Conservation (phyloP, 1,139 yeast species). For the Candida sp. region DNA sequence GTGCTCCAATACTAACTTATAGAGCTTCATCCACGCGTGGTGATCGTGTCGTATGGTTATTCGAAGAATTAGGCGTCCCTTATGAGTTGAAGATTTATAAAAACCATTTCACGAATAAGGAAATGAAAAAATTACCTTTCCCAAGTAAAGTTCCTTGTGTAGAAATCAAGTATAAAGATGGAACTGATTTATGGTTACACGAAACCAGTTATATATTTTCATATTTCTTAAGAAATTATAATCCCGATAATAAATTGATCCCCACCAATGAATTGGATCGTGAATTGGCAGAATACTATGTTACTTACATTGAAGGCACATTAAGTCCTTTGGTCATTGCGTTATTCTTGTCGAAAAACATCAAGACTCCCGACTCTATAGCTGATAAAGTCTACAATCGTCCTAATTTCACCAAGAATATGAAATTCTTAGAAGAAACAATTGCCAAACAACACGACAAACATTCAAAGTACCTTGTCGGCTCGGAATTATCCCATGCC, state of each 20-base stretch:
- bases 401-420: slow-evolving; percentile 21
- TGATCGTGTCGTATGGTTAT: slow-evolving; percentile 36
- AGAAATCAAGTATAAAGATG: slow-evolving; percentile 29
- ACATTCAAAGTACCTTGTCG: slow-evolving; percentile 30
- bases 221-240: slow-evolving; percentile 29
- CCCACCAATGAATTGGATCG: slow-evolving; percentile 13
- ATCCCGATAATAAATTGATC: slow-evolving; percentile 19
- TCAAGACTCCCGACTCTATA: slow-evolving; percentile 21
- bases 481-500: slow-evolving; percentile 33
- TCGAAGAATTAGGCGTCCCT: slow-evolving; percentile 32
- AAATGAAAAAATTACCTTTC: slow-evolving; percentile 31
- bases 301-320: slow-evolving; percentile 39
- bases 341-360: slow-evolving; percentile 17
- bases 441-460: slow-evolving; percentile 23
- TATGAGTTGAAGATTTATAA: slow-evolving; percentile 32
- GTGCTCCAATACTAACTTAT: not conserved
- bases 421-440: slow-evolving; percentile 27
- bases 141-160: slow-evolving; percentile 41
- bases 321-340: slow-evolving; percentile 32
- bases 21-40: slow-evolving; percentile 36
- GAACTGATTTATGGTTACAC: slow-evolving; percentile 18
- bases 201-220: slow-evolving; percentile 37
- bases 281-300: slow-evolving; percentile 30
- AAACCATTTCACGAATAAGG: slow-evolving; percentile 26
- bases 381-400: slow-evolving; percentile 21